Conservation (phyloP, 192 early-diverging fungal species). For the Coemansia sp. region DNA sequence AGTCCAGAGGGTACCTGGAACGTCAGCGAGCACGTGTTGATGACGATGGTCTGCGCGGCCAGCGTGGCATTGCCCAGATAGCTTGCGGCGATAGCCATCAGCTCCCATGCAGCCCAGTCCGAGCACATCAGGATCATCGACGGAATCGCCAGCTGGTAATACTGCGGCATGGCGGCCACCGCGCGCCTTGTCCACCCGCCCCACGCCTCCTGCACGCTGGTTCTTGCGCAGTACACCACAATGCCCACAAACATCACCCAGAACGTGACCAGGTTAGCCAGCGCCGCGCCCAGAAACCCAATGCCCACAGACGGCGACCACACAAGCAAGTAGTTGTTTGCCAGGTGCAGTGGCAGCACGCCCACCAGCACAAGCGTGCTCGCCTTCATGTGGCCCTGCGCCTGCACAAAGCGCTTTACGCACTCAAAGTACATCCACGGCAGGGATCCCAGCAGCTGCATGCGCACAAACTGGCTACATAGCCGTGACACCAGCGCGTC, state of each 20-base stretch:
- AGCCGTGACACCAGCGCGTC: constrained; percentile 64
- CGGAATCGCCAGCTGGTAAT: constrained; percentile 61
- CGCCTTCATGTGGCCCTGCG: constrained; percentile 85
- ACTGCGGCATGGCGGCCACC: constrained; percentile 28
- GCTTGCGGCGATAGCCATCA: constrained; percentile 31
- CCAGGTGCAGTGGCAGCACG: constrained; percentile 67
- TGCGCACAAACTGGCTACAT: constrained; percentile 63
- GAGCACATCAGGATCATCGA: constrained; percentile 67
- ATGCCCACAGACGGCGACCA: constrained; percentile 61
- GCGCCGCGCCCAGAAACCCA: constrained; percentile 79
- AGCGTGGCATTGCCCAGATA: constrained; percentile 48
- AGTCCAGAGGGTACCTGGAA: constrained; percentile 53
- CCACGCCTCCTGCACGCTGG: constrained; percentile 62
- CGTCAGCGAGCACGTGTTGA: constrained; percentile 44
- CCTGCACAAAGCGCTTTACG: constrained; percentile 75
- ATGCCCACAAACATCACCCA: constrained; percentile 65
- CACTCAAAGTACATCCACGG: constrained; percentile 77
- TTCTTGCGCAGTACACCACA: constrained; percentile 59
- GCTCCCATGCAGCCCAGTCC: constrained; percentile 58
- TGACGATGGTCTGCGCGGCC: constrained; percentile 52
- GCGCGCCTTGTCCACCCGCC: constrained; percentile 57
- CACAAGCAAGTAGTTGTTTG: constrained; percentile 77
- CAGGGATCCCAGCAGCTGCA: constrained; percentile 66
- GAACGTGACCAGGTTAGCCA: constrained; percentile 70
- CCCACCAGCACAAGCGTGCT: constrained; percentile 67